Evolutionary conservation across 2,329 filamentous ascomycete species (phyloP), one percentile per base, ranked within the genome.

Genomic region (Paraphoma sp.): DNA sequence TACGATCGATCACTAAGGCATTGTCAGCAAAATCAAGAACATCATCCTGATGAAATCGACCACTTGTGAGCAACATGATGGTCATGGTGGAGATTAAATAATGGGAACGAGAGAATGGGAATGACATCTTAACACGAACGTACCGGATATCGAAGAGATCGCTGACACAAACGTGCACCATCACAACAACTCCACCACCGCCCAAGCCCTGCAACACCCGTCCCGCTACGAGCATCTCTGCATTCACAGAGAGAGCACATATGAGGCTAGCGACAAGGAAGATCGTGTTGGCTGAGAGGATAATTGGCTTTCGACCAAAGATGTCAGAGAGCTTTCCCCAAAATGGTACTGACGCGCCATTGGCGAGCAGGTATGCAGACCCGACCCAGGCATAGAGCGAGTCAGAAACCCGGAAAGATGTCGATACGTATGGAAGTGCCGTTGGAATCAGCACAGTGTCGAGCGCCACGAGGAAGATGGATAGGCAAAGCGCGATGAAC

Each of bases 381-480:
- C 90, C 90, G 53, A 92, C 89, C 91, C 90, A 93, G 30, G 87
- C 86, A 74, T 92, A 93, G n/a, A 89, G 87, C 3, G 84, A 80
- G 7, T 86, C 86, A 2, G 89, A 89, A 9, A 76, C 65, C 42
- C 87, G 73, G 60, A 93, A 86, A 53, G 89, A 81, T 30, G 76
- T 77, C 2, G 85, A 82, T 55, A 91, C 90, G 12, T 86, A 86
- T 0, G 88, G 88, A 6, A 90, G 80, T 7, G 88, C 86, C 0
- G 88, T 90, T 7, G 88, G 84, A 60, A 88, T 80, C 63, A 87
- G 84, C 11, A 87, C 89, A 41, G 85, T 68, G 54, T 81, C 79
- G 6, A 81, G 73, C 10, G 78, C 78, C 3, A 77, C 76, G n/a
- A 79, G 67, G 54, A 79, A 80, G 33, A 78, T 72, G 40, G 70